phyloP scores from a whole-genome alignment of 2,329 filamentous ascomycete genomes.

The Penicillium sp. region DNA sequence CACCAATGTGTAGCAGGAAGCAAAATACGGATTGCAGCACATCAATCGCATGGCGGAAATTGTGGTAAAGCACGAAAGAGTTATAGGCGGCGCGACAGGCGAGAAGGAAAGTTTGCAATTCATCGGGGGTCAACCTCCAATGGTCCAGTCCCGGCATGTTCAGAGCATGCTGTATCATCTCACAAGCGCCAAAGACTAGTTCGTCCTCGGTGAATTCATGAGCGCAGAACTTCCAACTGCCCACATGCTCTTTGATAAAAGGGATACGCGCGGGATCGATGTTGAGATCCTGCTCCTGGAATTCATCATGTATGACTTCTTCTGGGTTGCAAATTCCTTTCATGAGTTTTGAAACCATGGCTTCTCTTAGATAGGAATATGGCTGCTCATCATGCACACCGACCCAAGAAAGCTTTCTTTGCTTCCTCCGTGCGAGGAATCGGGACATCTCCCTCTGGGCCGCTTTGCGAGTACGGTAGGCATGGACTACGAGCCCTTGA shows the following conservation, averaged over 20 bases:
- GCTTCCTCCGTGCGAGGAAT: slow-evolving; percentile 68
- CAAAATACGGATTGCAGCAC: slow-evolving; percentile 91
- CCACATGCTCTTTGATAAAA: slow-evolving; percentile 66
- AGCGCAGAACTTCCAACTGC: slow-evolving; percentile 82
- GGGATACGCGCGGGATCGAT: slow-evolving; percentile 64
- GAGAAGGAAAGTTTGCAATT: slow-evolving; percentile 79
- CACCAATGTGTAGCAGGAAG: slow-evolving; percentile 78
- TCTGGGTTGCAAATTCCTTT: slow-evolving; percentile 76
- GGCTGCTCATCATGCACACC: slow-evolving; percentile 80
- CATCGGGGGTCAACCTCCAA: slow-evolving; percentile 78
- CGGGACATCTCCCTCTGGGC: slow-evolving; percentile 70
- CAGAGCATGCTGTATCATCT: slow-evolving; percentile 89
- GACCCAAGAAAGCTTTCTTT: slow-evolving; percentile 87
- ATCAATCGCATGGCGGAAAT: slow-evolving; percentile 95
- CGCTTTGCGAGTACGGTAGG: slow-evolving; percentile 77
- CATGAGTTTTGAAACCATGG: slow-evolving; percentile 88
- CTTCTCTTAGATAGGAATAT: slow-evolving; percentile 84
- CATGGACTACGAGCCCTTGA: slow-evolving; percentile 74
- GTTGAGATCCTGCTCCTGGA: slow-evolving; percentile 61
- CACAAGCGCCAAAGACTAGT: slow-evolving; percentile 75
- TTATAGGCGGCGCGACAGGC: slow-evolving; percentile 95
- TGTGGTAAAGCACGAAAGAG: slow-evolving; percentile 93
- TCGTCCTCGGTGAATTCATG: slow-evolving; percentile 90
- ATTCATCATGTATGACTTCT: slow-evolving; percentile 61
- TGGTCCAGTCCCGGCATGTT: slow-evolving; percentile 73